These are phyloP conservation scores for Bidens hawaiensis DNA, from an alignment of 140 eudicot species.

Conservation along the genomic window DNA sequence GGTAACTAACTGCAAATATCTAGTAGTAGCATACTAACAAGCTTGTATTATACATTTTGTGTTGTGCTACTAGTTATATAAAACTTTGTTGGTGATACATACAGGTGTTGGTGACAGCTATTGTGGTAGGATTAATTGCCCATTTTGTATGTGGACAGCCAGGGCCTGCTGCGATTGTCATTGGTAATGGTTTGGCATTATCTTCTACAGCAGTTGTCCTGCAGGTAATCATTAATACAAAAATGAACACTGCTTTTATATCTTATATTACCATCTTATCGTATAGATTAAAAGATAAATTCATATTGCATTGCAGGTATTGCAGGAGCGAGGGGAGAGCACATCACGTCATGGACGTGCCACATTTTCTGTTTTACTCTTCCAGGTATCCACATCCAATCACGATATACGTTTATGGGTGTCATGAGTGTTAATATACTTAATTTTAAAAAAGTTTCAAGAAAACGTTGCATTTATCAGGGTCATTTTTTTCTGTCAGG, in stretches of 20 bases:
- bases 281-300: neutral
- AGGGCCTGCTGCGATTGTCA: slow-evolving; percentile 95
- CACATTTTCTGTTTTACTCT: neutral
- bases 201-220: slow-evolving; percentile 99
- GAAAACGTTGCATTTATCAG: neutral
- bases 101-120: slow-evolving; percentile 92
- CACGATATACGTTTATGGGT: neutral
- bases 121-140: slow-evolving; percentile 62
- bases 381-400: neutral
- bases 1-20: slow-evolving; percentile 52
- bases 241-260: slow-evolving; percentile 1
- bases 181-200: slow-evolving; percentile 95
- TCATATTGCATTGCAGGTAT: slow-evolving; percentile 54
- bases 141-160: slow-evolving; percentile 65
- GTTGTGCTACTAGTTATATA: slow-evolving; percentile 6
- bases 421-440: neutral
- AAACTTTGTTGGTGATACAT: slow-evolving; percentile 17
- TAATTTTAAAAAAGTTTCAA: neutral
- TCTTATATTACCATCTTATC: neutral
- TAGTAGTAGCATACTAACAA: slow-evolving; percentile 2
- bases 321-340: slow-evolving; percentile 99
- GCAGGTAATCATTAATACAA: slow-evolving; percentile 50
- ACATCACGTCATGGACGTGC: slow-evolving; percentile 89
- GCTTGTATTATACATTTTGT: slow-evolving; percentile 1
- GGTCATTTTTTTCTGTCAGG: neutral